A percentile compares a stretch with the other conserved stretches of the same genome.
phyloP scores from a whole-genome alignment of 495 filamentous ascomycete genomes.

The Staphylotrichum tortipilum region DNA sequence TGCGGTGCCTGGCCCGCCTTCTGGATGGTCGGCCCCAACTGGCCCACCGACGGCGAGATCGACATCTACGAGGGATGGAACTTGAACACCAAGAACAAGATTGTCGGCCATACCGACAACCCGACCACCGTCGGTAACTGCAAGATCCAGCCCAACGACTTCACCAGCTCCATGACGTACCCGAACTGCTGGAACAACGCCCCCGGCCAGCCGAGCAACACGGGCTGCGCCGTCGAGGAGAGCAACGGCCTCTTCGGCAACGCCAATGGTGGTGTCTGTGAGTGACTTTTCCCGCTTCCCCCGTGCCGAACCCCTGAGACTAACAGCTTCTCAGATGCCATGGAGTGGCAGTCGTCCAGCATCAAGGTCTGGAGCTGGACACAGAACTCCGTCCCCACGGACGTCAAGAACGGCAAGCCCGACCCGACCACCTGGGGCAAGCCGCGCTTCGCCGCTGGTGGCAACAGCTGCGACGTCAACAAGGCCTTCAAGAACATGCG shows the following conservation, averaged over 20 bases:
- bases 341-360: conserved; percentile 55
- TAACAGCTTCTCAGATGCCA: conserved; percentile 40
- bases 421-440: conserved; percentile 55
- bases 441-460: conserved; percentile 48
- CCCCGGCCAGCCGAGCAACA: conserved; percentile 18
- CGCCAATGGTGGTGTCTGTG: conserved; percentile 51
- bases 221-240: conserved; percentile 31
- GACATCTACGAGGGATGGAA: conserved; percentile 88
- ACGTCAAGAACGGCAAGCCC: conserved; percentile 48
- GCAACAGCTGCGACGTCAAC: conserved; percentile 35
- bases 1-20: conserved; percentile 56
- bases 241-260: conserved; percentile 54
- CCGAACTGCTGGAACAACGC: conserved; percentile 48
- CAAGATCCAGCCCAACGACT: conserved; percentile 35
- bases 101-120: conserved; percentile 64
- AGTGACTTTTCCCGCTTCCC: not conserved
- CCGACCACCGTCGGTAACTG: conserved; percentile 52
- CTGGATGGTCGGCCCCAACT: conserved; percentile 67
- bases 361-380: conserved; percentile 73
- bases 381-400: conserved; percentile 36
- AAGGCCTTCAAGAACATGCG: conserved; percentile 38
- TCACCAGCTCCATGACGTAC: conserved; percentile 41
- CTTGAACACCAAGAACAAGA: conserved; percentile 49
- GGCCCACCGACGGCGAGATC: conserved; percentile 75
- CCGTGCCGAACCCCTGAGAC: not conserved